Percentiles rank a stretch among this genome's conserved stretches.
Conservation (phyloP, 192 early-diverging fungal genomes). For the Entomortierella lignicola region DNA sequence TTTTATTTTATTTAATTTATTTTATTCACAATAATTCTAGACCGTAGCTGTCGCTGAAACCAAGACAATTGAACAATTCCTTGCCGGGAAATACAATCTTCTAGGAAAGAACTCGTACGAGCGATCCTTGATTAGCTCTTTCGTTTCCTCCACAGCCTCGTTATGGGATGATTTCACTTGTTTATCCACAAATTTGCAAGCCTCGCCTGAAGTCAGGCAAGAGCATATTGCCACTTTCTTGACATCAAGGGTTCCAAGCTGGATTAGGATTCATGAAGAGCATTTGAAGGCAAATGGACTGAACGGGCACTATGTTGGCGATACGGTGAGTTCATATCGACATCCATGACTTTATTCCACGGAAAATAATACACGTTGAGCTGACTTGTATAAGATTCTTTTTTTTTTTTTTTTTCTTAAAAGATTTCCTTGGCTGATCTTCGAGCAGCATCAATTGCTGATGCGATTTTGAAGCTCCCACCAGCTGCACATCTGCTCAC, state of each 20-base stretch:
- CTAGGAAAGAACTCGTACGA: slow-evolving; percentile 36
- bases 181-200: neutral
- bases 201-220: slow-evolving; percentile 13
- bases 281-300: slow-evolving; percentile 33
- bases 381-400: neutral
- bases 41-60: slow-evolving; percentile 25
- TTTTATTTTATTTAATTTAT: too few species aligned
- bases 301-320: slow-evolving; percentile 47
- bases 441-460: slow-evolving; percentile 5
- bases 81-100: slow-evolving; percentile 9
- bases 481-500: neutral
- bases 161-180: slow-evolving; percentile 15
- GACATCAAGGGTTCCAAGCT: slow-evolving; percentile 16
- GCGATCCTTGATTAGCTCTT: slow-evolving; percentile 6
- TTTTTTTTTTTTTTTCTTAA: slow-evolving; percentile 3
- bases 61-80: slow-evolving; percentile 26
- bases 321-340: slow-evolving; percentile 2
- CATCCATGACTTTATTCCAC: neutral
- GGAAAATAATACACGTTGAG: neutral
- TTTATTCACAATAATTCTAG: slow-evolving; percentile 13
- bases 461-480: slow-evolving; percentile 19
- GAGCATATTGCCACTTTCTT: slow-evolving; percentile 2
- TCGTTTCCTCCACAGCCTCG: slow-evolving; percentile 8
- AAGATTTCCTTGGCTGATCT: slow-evolving; percentile 47
- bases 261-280: slow-evolving; percentile 41